Evolutionary conservation across 257 asterid genomes (phyloP).

Genomic region (Gynochthodes officinalis): DNA sequence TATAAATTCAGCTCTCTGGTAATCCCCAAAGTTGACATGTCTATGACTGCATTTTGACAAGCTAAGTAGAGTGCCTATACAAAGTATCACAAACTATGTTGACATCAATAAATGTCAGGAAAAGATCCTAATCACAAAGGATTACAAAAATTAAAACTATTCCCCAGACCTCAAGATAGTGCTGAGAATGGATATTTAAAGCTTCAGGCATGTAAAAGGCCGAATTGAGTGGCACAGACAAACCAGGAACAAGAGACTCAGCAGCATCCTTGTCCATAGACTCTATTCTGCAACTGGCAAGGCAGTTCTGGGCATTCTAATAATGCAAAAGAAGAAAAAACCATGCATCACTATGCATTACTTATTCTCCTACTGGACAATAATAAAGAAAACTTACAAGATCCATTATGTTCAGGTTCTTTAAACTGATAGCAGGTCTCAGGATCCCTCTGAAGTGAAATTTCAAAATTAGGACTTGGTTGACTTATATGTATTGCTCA

Average conservation of each 20-base stretch:
- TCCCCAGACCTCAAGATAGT: slow-evolving; percentile 73
- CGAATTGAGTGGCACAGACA: slow-evolving; percentile 52
- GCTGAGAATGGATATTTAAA: slow-evolving; percentile 64
- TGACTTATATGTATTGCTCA: not conserved
- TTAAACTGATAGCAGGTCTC: slow-evolving; percentile 72
- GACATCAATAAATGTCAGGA: slow-evolving; percentile 14
- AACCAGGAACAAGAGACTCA: slow-evolving; percentile 57
- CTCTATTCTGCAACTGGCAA: slow-evolving; percentile 77
- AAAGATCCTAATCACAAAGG: not conserved
- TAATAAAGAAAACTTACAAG: slow-evolving; percentile 49
- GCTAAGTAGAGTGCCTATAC: slow-evolving; percentile 80
- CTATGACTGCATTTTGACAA: slow-evolving; percentile 52
- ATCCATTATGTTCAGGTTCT: slow-evolving; percentile 57
- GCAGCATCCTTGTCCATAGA: slow-evolving; percentile 62
- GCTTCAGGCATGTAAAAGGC: slow-evolving; percentile 95
- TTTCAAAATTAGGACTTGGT: slow-evolving; percentile 7
- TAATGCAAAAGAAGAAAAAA: slow-evolving; percentile 38
- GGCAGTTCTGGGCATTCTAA: slow-evolving; percentile 87
- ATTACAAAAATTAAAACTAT: not conserved
- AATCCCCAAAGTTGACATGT: slow-evolving; percentile 28
- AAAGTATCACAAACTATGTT: slow-evolving; percentile 11
- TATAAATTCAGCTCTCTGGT: slow-evolving; percentile 47
- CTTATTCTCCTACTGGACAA: not conserved
- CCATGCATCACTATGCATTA: slow-evolving; percentile 20
- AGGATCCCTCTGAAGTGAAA: slow-evolving; percentile 67